A percentile compares a stretch with the other conserved stretches of the same genome.
These are phyloP conservation scores for Cicer judaicum DNA, from an alignment of 306 rosid genomes.

Conservation along the genomic window DNA sequence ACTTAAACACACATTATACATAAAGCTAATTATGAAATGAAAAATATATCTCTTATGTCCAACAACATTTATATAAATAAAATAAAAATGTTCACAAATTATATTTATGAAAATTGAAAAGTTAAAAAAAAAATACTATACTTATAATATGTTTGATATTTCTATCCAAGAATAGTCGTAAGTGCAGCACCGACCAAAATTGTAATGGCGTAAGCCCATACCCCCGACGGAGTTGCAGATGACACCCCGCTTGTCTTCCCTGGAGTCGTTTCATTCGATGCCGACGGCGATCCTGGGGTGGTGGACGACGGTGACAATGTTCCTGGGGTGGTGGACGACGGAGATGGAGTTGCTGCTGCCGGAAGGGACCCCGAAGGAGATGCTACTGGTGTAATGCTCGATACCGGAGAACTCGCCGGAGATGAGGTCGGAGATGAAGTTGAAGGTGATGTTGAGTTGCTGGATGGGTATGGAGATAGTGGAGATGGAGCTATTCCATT, in stretches of 20 bases:
- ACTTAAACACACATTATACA: background rate
- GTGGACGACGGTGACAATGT: constrained; percentile 4
- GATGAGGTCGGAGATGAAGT: constrained; percentile 13
- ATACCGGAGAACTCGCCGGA: background rate
- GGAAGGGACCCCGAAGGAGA: constrained; percentile 30
- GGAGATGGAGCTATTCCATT: constrained; percentile 9
- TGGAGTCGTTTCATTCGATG: constrained; percentile 38
- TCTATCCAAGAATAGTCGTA: constrained; percentile 37
- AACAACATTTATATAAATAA: background rate
- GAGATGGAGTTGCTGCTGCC: constrained; percentile 7
- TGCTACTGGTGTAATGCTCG: constrained; percentile 1
- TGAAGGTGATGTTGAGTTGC: constrained; percentile 2
- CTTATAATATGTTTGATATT: background rate
- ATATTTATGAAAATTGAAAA: constrained; percentile 2
- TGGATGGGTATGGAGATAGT: constrained; percentile 36
- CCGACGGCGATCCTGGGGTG: background rate
- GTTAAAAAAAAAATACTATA: background rate
- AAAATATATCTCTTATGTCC: constrained; percentile 36
- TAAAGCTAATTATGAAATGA: background rate
- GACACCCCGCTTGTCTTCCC: background rate
- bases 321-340: constrained; percentile 8
- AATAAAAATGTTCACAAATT: constrained; percentile 18
- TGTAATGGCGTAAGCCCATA: constrained; percentile 40
- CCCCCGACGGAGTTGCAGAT: constrained; percentile 39
- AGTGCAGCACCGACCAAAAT: constrained; percentile 50